Conservation (phyloP, 148 eudicot genomes). For the Beta vulgaris region DNA sequence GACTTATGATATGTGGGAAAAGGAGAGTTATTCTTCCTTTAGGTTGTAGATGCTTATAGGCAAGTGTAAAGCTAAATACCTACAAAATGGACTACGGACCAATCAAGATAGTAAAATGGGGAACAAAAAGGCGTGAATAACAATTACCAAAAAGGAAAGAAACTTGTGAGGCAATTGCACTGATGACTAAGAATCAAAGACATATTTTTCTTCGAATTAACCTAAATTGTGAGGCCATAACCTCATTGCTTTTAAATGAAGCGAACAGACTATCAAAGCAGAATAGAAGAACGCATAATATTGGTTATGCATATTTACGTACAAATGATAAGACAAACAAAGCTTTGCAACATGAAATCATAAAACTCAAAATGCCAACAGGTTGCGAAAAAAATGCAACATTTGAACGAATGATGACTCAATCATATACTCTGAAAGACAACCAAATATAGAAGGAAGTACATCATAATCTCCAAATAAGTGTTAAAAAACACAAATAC, state of each 20-base stretch:
- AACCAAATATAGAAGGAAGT: background rate
- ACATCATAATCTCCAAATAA: background rate
- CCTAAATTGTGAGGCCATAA: background rate
- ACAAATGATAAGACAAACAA: background rate
- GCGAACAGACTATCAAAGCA: too few relatives aligned
- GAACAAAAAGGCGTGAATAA: background rate
- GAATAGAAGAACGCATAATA: too few relatives aligned
- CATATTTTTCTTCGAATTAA: background rate
- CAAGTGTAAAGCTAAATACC: background rate
- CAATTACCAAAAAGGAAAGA: background rate
- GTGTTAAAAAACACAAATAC: background rate
- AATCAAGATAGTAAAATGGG: too few relatives aligned
- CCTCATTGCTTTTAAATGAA: too few relatives aligned
- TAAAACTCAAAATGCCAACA: background rate
- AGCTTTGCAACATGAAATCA: background rate
- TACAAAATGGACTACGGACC: background rate
- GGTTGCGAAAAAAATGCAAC: too few relatives aligned
- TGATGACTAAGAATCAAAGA: background rate
- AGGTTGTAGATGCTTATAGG: background rate
- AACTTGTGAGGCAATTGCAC: background rate
- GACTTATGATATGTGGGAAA: background rate
- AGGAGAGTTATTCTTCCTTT: background rate
- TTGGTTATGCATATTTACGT: background rate
- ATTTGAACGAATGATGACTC: too few relatives aligned
- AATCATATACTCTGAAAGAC: too few relatives aligned